Percentiles rank a stretch among this genome's conserved stretches.
Evolutionary conservation across 352 stramenopile genomes (phyloP).

Genomic region (Aphanomyces invadans): DNA sequence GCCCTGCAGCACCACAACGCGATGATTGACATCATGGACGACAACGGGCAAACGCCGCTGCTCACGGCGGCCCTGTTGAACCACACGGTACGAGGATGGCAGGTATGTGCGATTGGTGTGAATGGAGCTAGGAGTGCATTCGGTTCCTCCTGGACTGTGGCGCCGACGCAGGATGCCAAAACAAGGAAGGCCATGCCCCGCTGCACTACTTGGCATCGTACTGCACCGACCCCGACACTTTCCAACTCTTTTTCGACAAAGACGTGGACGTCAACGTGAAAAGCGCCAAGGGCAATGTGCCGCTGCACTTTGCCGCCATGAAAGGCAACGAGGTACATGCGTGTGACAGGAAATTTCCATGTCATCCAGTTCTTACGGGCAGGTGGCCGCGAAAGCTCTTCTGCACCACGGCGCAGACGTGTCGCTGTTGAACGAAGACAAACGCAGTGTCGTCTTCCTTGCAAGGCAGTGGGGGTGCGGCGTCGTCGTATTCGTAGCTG

Average conservation of each 20-base stretch:
- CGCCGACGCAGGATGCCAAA: constrained; percentile 56
- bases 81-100: constrained; percentile 1
- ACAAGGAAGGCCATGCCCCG: constrained; percentile 53
- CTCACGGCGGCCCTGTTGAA: constrained; percentile 43
- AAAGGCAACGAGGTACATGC: constrained; percentile 47
- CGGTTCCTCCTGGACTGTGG: constrained; percentile 38
- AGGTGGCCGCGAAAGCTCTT: constrained; percentile 44
- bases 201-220: constrained; percentile 63
- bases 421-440: constrained; percentile 67
- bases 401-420: constrained; percentile 49
- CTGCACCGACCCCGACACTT: constrained; percentile 41
- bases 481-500: too few relatives aligned
- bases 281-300: constrained; percentile 64
- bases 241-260: constrained; percentile 40
- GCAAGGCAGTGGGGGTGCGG: constrained; percentile 55
- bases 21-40: constrained; percentile 53
- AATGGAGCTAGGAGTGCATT: constrained; percentile 33
- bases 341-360: too few relatives aligned
- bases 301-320: constrained; percentile 69
- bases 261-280: constrained; percentile 60
- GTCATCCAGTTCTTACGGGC: background rate
- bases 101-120: background rate
- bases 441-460: constrained; percentile 61
- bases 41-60: constrained; percentile 49
- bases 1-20: constrained; percentile 39